A percentile compares a stretch with the other conserved stretches of the same genome.
Evolutionary conservation across 805 yeast genomes (phyloP).

Genomic region (Komagataella phaffii): DNA sequence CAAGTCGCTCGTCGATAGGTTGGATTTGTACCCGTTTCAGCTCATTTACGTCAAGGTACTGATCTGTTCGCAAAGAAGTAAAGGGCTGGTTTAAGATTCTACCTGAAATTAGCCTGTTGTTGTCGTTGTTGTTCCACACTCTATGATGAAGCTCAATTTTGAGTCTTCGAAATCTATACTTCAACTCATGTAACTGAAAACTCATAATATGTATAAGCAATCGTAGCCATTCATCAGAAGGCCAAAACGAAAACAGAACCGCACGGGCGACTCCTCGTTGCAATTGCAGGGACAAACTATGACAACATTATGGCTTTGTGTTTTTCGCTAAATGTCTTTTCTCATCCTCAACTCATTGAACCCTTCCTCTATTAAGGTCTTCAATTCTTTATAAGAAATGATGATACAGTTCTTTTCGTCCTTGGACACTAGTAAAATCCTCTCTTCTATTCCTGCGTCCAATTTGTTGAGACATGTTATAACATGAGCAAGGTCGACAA

Average conservation of each 20-base stretch:
- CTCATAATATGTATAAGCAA: background rate
- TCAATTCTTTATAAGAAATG: conserved; percentile 73
- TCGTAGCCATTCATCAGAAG: background rate
- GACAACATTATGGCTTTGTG: background rate
- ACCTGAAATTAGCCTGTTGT: conserved; percentile 23
- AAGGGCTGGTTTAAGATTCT: conserved; percentile 20
- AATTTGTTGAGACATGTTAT: conserved; percentile 70
- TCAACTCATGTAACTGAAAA: conserved; percentile 5
- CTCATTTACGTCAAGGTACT: conserved; percentile 12
- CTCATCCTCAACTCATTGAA: conserved; percentile 33
- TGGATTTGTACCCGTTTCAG: background rate
- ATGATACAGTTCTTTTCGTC: conserved; percentile 82
- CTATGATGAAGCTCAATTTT: conserved; percentile 14
- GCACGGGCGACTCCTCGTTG: background rate
- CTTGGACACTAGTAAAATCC: conserved; percentile 61
- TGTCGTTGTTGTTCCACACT: conserved; percentile 14
- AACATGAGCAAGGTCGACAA: conserved; percentile 73
- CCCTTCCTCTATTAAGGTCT: conserved; percentile 53
- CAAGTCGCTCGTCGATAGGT: conserved; percentile 1
- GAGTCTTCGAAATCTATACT: conserved; percentile 8
- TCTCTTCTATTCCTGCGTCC: conserved; percentile 87
- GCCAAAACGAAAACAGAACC: background rate
- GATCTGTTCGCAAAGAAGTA: conserved; percentile 23
- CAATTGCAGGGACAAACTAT: background rate
- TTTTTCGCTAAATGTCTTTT: conserved; percentile 3